Percentiles rank a stretch among this genome's conserved stretches.
Conservation (phyloP, 176 grass and related monocot genomes). For the Ampelocalamus luodianensis region DNA sequence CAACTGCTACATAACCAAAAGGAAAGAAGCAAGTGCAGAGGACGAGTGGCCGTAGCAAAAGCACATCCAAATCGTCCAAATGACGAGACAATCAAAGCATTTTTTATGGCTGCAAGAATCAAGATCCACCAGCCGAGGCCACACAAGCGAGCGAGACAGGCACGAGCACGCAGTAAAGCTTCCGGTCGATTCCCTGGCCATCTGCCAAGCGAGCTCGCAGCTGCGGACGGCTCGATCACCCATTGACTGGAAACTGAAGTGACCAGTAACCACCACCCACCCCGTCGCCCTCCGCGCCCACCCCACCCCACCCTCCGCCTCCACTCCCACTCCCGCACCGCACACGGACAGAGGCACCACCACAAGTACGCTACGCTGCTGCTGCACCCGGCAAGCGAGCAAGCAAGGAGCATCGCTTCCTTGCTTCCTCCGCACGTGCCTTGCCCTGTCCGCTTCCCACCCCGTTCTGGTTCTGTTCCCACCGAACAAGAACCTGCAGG, state of each 20-base stretch:
- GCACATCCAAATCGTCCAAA: constrained; percentile 24
- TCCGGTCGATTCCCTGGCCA: constrained; percentile 30
- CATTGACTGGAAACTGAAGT: constrained; percentile 34
- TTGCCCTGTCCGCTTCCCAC: constrained; percentile 24
- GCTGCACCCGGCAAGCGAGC: constrained; percentile 29
- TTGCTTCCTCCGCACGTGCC: constrained; percentile 58
- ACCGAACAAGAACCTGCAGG: constrained; percentile 12
- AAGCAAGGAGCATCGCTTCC: constrained; percentile 35
- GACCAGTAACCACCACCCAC: constrained; percentile 34
- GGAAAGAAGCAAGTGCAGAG: not conserved
- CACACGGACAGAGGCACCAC: not conserved
- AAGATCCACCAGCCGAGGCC: constrained; percentile 21
- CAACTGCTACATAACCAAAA: not conserved
- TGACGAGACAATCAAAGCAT: not conserved
- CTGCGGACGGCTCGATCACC: not conserved
- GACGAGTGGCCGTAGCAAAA: not conserved
- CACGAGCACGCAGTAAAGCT: not conserved
- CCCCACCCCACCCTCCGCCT: constrained; percentile 23
- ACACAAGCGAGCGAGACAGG: not conserved
- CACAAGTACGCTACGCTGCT: not conserved
- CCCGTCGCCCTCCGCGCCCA: constrained; percentile 50
- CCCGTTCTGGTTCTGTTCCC: not conserved
- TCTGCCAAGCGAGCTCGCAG: constrained; percentile 12
- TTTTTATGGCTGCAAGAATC: not conserved
- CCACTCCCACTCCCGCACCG: not conserved